phyloP scores from a whole-genome alignment of 2,329 filamentous ascomycete species.

The Hirsutella rhossiliensis region DNA sequence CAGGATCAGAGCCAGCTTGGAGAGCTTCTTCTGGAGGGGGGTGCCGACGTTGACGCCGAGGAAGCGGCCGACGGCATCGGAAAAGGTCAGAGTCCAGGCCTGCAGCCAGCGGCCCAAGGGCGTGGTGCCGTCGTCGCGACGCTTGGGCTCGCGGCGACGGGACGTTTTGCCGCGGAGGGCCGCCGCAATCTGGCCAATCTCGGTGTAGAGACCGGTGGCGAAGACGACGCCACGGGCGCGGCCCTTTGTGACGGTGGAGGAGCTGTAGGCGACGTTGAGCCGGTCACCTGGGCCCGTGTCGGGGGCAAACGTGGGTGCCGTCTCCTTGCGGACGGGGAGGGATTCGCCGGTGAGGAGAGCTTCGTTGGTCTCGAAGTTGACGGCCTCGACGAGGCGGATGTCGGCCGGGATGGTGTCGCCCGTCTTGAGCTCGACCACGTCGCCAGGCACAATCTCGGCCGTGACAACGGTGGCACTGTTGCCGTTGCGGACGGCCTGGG shows the following conservation, averaged over 20 bases:
- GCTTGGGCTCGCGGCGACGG: conserved; percentile 23
- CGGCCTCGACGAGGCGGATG: conserved; percentile 40
- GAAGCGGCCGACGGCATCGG: conserved; percentile 27
- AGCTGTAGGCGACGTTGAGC: conserved; percentile 50
- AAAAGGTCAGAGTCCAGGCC: conserved; percentile 24
- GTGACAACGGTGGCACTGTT: conserved; percentile 24
- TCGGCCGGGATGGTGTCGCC: conserved; percentile 53
- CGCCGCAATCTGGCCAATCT: conserved; percentile 49
- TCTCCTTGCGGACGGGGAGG: conserved; percentile 43
- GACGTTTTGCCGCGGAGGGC: conserved; percentile 26
- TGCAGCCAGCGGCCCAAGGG: conserved; percentile 18
- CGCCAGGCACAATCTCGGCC: conserved; percentile 41
- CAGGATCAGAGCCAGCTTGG: conserved; percentile 55
- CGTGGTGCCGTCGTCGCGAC: conserved; percentile 29
- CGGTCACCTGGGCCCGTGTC: conserved; percentile 42
- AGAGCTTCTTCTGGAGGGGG: conserved; percentile 56
- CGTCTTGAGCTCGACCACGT: conserved; percentile 40
- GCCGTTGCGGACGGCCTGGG: conserved; percentile 29
- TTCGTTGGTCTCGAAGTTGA: conserved; percentile 59
- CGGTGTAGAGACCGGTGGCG: conserved; percentile 48
- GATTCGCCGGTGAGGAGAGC: conserved; percentile 54
- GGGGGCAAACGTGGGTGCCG: conserved; percentile 25
- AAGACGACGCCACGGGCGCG: conserved; percentile 48
- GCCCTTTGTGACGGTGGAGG: conserved; percentile 49
- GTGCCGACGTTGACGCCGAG: conserved; percentile 46